A percentile compares a stretch with the other conserved stretches of the same genome.
Conservation (phyloP, 2,329 filamentous ascomycete genomes). For the Cordyceps javanica region DNA sequence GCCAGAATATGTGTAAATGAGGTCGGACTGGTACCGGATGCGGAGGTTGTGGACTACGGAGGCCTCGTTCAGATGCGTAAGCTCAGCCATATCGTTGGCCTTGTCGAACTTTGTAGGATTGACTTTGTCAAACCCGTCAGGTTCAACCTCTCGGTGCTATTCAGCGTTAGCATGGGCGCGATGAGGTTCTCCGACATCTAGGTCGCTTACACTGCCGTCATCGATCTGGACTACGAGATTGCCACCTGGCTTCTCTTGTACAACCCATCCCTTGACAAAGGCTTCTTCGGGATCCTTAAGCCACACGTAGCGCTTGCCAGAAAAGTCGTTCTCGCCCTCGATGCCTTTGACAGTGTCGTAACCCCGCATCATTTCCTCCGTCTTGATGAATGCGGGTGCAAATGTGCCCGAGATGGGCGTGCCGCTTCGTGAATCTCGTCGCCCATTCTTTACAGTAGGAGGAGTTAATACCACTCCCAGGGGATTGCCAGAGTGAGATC, state of each 20-base stretch:
- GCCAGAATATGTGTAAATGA: slow-evolving; percentile 98
- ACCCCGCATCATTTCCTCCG: slow-evolving; percentile 62
- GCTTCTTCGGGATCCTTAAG: slow-evolving; percentile 79
- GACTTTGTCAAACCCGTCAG: slow-evolving; percentile 92
- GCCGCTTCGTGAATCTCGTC: slow-evolving; percentile 58
- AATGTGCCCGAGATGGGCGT: slow-evolving; percentile 72
- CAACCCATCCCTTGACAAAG: slow-evolving; percentile 87
- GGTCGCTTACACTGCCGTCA: slow-evolving; percentile 68
- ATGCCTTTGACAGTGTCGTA: slow-evolving; percentile 61
- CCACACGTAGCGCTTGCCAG: slow-evolving; percentile 97
- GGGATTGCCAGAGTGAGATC: slow-evolving; percentile 62
- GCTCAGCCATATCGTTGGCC: slow-evolving; percentile 96
- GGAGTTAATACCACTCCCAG: slow-evolving; percentile 37
- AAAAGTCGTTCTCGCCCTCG: slow-evolving; percentile 98
- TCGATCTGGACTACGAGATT: slow-evolving; percentile 85
- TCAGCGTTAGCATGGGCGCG: slow-evolving; percentile 16
- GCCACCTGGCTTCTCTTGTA: slow-evolving; percentile 68
- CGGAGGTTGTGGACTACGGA: slow-evolving; percentile 97
- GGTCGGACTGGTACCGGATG: slow-evolving; percentile 87
- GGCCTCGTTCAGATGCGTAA: slow-evolving; percentile 95
- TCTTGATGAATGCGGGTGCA: slow-evolving; percentile 92
- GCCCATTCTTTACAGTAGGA: slow-evolving; percentile 34
- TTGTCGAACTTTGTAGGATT: slow-evolving; percentile 99
- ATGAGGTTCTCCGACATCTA: not conserved
- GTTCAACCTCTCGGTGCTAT: slow-evolving; percentile 79